Percentiles rank a stretch among this genome's conserved stretches.
Conservation (phyloP, 306 rosid genomes). For the Quercus dentata region DNA sequence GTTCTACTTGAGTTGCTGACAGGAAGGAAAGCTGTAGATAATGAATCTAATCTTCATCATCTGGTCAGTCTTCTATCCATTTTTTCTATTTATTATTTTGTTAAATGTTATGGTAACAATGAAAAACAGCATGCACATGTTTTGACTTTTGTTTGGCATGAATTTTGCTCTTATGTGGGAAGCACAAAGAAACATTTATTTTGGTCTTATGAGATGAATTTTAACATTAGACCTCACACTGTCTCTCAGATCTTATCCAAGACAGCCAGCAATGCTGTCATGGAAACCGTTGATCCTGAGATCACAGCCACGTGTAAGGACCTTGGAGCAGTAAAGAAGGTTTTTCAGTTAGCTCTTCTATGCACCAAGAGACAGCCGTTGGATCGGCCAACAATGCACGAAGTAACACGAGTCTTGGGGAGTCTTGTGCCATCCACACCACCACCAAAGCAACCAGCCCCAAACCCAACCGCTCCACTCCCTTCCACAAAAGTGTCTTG, state of each 20-base stretch:
- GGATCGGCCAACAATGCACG: conserved; percentile 90
- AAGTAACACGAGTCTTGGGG: conserved; percentile 68
- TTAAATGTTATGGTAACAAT: background rate
- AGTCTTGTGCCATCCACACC: conserved; percentile 43
- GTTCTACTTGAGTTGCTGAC: conserved; percentile 93
- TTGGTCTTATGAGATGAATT: background rate
- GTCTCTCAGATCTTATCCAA: conserved; percentile 68
- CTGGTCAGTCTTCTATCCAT: conserved; percentile 40
- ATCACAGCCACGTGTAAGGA: conserved; percentile 77
- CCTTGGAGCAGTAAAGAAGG: conserved; percentile 75
- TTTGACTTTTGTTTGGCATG: background rate
- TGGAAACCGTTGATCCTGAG: conserved; percentile 90
- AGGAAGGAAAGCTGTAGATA: conserved; percentile 86
- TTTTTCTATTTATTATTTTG: background rate
- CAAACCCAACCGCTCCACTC: conserved; percentile 18
- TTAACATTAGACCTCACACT: background rate
- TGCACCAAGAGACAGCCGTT: conserved; percentile 80
- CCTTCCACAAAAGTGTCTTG: conserved; percentile 50
- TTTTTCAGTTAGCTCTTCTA: conserved; percentile 80
- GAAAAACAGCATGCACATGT: background rate
- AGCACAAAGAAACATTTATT: no score
- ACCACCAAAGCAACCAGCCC: conserved; percentile 33
- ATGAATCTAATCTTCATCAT: conserved; percentile 90
- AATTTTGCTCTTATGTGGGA: background rate
- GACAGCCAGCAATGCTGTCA: conserved; percentile 76